Evolutionary conservation across 2,329 filamentous ascomycete genomes (phyloP).

Genomic region (Tolypocladium inflatum): DNA sequence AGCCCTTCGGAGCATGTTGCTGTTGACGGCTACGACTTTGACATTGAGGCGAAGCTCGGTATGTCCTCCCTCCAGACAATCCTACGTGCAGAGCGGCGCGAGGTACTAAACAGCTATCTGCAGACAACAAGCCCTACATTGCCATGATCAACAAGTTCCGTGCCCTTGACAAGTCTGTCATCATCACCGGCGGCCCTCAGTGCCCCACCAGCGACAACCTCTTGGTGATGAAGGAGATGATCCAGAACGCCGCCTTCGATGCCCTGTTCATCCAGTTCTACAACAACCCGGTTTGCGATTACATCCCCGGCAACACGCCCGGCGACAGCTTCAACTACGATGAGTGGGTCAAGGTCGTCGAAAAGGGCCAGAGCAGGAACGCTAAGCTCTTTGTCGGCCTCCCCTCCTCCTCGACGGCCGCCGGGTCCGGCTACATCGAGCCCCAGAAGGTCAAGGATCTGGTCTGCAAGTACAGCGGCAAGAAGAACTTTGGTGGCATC

Average conservation of each 20-base stretch:
- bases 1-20: constrained; percentile 12
- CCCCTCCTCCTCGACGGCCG: constrained; percentile 19
- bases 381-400: constrained; percentile 38
- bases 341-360: constrained; percentile 27
- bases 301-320: constrained; percentile 16
- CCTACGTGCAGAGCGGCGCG: background rate
- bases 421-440: constrained; percentile 23
- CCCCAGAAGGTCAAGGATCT: constrained; percentile 23
- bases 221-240: constrained; percentile 25
- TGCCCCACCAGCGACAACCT: constrained; percentile 22
- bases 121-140: constrained; percentile 26
- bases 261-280: constrained; percentile 39
- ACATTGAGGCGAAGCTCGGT: constrained; percentile 26
- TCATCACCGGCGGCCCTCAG: constrained; percentile 36
- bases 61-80: constrained; percentile 5
- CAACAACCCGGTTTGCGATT: constrained; percentile 33
- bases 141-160: constrained; percentile 27
- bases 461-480: constrained; percentile 27
- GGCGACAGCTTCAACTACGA: constrained; percentile 32
- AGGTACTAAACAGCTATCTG: background rate
- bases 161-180: constrained; percentile 15
- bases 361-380: constrained; percentile 22
- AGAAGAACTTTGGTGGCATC: constrained; percentile 32
- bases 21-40: constrained; percentile 34
- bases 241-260: constrained; percentile 30